Evolutionary conservation across 768 basidiomycete genomes (phyloP).

Genomic region (Leccinum disarticulatum): DNA sequence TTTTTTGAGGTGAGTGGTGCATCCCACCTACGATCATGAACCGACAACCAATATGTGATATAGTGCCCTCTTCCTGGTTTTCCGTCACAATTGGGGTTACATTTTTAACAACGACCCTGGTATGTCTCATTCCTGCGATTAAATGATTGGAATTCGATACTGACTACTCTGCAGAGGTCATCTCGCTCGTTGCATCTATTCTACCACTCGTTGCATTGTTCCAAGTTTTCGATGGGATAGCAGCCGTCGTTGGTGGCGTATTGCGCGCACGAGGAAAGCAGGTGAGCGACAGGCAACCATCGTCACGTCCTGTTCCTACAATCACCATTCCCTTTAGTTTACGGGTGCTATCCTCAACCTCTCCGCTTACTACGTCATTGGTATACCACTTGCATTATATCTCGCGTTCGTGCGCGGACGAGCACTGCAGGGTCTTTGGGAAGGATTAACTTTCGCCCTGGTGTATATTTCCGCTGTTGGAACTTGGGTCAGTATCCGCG

Average conservation of each 20-base stretch:
- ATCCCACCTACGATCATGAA: background rate
- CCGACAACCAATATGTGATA: background rate
- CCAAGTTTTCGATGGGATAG: slow-evolving; percentile 83
- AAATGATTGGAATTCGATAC: background rate
- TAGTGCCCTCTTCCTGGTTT: slow-evolving; percentile 55
- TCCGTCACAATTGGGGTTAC: slow-evolving; percentile 67
- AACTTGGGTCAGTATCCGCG: slow-evolving; percentile 47
- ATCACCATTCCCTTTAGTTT: slow-evolving; percentile 38
- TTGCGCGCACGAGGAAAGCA: slow-evolving; percentile 83
- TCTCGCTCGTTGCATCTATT: slow-evolving; percentile 52
- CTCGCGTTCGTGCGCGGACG: slow-evolving; percentile 62
- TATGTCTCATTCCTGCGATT: slow-evolving; percentile 24
- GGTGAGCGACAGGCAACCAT: slow-evolving; percentile 29
- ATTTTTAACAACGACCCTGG: slow-evolving; percentile 71
- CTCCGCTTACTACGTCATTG: slow-evolving; percentile 78
- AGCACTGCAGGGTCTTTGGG: slow-evolving; percentile 78
- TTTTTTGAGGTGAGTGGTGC: slow-evolving; percentile 55
- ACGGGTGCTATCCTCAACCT: slow-evolving; percentile 63
- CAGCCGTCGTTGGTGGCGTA: slow-evolving; percentile 70
- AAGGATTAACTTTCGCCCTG: slow-evolving; percentile 72
- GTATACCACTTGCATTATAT: slow-evolving; percentile 80
- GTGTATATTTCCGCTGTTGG: slow-evolving; percentile 61
- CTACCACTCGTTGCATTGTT: slow-evolving; percentile 75
- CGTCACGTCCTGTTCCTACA: background rate
- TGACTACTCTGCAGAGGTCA: slow-evolving; percentile 40